phyloP scores from a whole-genome alignment of 2,329 filamentous ascomycete species.

The Fusarium nygamai region DNA sequence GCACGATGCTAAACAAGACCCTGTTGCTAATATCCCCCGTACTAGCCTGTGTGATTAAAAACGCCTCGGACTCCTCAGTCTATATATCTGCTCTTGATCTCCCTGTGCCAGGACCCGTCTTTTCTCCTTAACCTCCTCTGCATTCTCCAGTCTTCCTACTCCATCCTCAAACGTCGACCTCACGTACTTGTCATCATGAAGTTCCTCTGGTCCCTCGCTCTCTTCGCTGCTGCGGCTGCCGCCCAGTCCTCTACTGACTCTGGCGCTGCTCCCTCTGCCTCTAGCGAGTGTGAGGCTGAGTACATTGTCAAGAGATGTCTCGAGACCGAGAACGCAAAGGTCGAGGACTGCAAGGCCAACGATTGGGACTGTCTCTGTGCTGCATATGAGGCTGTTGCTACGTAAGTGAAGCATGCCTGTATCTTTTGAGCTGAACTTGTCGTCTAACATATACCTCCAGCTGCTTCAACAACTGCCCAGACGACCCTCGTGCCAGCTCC shows the following conservation, averaged over 20 bases:
- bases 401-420: slow-evolving; percentile 49
- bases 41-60: slow-evolving; percentile 31
- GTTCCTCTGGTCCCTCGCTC: slow-evolving; percentile 54
- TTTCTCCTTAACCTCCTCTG: background rate
- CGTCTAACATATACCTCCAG: slow-evolving; percentile 41
- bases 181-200: slow-evolving; percentile 53
- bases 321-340: slow-evolving; percentile 51
- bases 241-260: slow-evolving; percentile 46
- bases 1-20: slow-evolving; percentile 29
- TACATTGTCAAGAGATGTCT: slow-evolving; percentile 60
- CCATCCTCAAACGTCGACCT: background rate
- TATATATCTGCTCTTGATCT: slow-evolving; percentile 12
- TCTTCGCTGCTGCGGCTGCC: slow-evolving; percentile 50
- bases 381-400: slow-evolving; percentile 56
- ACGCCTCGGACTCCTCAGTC: slow-evolving; percentile 11
- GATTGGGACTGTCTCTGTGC: slow-evolving; percentile 61
- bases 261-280: slow-evolving; percentile 43
- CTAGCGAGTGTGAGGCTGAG: slow-evolving; percentile 54
- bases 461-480: slow-evolving; percentile 68
- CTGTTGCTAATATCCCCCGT: slow-evolving; percentile 35
- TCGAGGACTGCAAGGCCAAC: slow-evolving; percentile 49
- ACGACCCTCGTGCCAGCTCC: slow-evolving; percentile 52
- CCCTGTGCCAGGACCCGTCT: background rate
- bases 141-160: background rate
- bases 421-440: background rate